Percentiles rank a stretch among this genome's conserved stretches.
Evolutionary conservation across 1,284 basidiomycete species (phyloP).

Genomic region (Earliella scabrosa): DNA sequence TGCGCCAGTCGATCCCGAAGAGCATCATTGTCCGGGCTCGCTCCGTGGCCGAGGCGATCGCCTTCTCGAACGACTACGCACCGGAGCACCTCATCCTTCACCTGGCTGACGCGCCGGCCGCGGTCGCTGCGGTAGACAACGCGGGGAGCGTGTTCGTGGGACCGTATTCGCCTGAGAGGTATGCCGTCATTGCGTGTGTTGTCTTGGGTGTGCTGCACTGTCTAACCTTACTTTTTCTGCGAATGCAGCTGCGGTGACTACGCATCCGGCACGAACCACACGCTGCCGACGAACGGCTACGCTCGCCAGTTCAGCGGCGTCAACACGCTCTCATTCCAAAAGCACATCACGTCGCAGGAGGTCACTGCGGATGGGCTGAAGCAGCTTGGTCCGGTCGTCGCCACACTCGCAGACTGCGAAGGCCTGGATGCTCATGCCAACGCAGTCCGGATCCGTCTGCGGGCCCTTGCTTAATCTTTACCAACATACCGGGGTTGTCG

Average conservation of each 20-base stretch:
- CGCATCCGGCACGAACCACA: conserved; percentile 98
- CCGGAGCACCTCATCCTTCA: conserved; percentile 97
- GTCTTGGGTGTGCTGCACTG: background rate
- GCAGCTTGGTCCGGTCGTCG: conserved; percentile 87
- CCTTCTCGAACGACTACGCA: conserved; percentile 96
- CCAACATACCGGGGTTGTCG: background rate
- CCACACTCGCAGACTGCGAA: conserved; percentile 92
- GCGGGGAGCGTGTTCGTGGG: conserved; percentile 98
- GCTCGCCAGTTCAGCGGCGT: conserved; percentile 98
- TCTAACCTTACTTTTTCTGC: background rate
- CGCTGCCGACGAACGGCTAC: conserved; percentile 93
- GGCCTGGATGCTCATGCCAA: conserved; percentile 95
- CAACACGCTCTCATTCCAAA: conserved; percentile 97
- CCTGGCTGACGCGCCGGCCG: conserved; percentile 70
- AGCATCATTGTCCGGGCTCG: conserved; percentile 85
- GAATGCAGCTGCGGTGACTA: conserved; percentile 90
- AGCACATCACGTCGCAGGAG: conserved; percentile 97
- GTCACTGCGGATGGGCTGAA: conserved; percentile 82
- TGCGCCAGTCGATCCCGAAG: conserved; percentile 90
- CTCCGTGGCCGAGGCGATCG: conserved; percentile 77
- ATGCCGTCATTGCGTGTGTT: conserved; percentile 24
- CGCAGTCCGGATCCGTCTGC: conserved; percentile 76
- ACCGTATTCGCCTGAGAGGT: conserved; percentile 94
- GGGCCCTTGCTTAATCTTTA: conserved; percentile 24
- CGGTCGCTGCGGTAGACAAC: conserved; percentile 78